These are phyloP conservation scores for Rhizophagus prolifer DNA, from an alignment of 192 early-diverging fungal genomes.

Conservation along the genomic window DNA sequence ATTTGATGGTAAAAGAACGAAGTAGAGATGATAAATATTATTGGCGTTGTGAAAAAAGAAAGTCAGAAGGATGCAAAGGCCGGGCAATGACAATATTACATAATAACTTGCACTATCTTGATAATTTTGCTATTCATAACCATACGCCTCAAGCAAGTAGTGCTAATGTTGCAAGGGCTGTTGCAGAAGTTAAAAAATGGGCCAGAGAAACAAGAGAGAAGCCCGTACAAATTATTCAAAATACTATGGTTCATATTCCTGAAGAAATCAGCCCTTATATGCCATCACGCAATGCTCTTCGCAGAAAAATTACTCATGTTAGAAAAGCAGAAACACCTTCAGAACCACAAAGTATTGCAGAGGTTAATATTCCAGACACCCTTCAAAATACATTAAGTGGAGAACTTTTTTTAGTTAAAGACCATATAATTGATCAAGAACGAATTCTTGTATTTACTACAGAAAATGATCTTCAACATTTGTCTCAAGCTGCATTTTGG, in stretches of 20 bases:
- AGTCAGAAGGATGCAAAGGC: not conserved
- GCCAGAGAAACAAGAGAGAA: not conserved
- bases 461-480: not conserved
- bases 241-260: not conserved
- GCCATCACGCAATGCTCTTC: not conserved
- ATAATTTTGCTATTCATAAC: not conserved
- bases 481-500: not conserved
- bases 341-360: not conserved
- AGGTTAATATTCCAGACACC: not conserved
- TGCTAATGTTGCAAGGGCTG: not conserved
- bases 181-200: not conserved
- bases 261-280: not conserved
- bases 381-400: not conserved
- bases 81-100: not conserved
- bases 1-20: too few species aligned
- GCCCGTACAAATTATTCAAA: constrained; percentile 5
- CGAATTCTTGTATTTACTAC: constrained; percentile 16
- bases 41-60: constrained; percentile 4
- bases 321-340: too few species aligned
- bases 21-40: not conserved
- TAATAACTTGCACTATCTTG: not conserved
- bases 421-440: not conserved
- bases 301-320: not conserved
- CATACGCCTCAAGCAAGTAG: constrained; percentile 3
- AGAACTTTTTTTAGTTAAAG: not conserved